phyloP scores from a whole-genome alignment of 78 protist genomes.

The Speleostelium caveatum region DNA sequence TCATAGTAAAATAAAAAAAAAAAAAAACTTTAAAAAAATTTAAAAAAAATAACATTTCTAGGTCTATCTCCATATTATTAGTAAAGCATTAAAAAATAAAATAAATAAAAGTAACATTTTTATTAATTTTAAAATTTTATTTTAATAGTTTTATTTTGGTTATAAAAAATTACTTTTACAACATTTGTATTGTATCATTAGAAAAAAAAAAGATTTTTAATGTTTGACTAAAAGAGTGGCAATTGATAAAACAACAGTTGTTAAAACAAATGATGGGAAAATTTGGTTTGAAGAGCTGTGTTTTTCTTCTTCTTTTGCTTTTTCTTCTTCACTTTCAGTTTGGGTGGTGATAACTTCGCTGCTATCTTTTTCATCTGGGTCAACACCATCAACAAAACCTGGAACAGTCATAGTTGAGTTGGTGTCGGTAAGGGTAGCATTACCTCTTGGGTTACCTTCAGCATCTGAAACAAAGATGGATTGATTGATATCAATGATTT shows the following conservation, averaged over 20 bases:
- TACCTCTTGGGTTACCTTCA: slow-evolving; percentile 14
- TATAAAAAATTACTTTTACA: too few species aligned
- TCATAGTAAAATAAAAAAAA: too few species aligned
- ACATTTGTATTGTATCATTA: too few species aligned
- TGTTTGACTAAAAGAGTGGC: neutral
- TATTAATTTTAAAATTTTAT: too few species aligned
- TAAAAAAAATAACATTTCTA: too few species aligned
- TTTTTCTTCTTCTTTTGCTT: neutral
- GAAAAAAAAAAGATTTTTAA: too few species aligned
- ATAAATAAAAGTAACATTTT: too few species aligned
- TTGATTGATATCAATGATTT: neutral
- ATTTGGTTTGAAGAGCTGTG: neutral
- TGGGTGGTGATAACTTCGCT: neutral
- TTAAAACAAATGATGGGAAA: neutral
- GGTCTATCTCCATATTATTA: too few species aligned
- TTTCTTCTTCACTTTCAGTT: neutral
- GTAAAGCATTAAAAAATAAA: too few species aligned
- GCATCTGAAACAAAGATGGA: slow-evolving; percentile 16
- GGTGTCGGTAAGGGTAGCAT: neutral
- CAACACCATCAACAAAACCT: slow-evolving; percentile 4
- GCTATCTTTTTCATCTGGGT: neutral
- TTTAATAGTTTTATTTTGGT: too few species aligned
- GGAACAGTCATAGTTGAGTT: neutral
- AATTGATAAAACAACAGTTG: neutral
- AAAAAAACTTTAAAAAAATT: too few species aligned